phyloP scores from a whole-genome alignment of 257 asterid genomes.

The Penstemon eatonii region DNA sequence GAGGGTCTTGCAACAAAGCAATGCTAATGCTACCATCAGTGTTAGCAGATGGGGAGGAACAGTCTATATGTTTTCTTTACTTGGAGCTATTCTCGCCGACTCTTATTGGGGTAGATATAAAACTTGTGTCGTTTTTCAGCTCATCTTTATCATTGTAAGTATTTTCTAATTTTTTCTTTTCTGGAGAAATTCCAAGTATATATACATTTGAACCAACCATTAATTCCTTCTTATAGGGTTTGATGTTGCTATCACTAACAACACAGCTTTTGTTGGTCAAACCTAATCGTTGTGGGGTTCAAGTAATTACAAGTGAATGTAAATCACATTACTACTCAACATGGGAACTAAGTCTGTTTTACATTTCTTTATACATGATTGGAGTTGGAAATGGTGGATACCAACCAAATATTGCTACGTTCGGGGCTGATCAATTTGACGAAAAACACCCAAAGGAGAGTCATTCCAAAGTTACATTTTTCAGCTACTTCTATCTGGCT shows the following conservation, averaged over 20 bases:
- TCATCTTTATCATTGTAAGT: conserved; percentile 36
- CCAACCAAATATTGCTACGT: conserved; percentile 61
- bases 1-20: conserved; percentile 42
- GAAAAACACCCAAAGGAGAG: conserved; percentile 32
- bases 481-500: conserved; percentile 50
- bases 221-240: conserved; percentile 29
- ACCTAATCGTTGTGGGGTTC: conserved; percentile 42
- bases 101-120: conserved; percentile 45
- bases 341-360: conserved; percentile 36
- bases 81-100: conserved; percentile 53
- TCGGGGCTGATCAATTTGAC: conserved; percentile 60
- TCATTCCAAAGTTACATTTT: conserved; percentile 38
- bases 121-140: conserved; percentile 46
- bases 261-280: conserved; percentile 40
- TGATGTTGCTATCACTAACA: conserved; percentile 33
- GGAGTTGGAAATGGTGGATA: conserved; percentile 65
- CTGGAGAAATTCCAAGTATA: neutral
- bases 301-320: neutral
- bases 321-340: conserved; percentile 26
- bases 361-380: conserved; percentile 46
- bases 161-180: neutral
- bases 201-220: neutral
- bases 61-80: conserved; percentile 43
- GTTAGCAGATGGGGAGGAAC: conserved; percentile 57
- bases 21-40: conserved; percentile 47